Conservation (phyloP, 2,329 filamentous ascomycete species). For the Herpotrichia juniperi region DNA sequence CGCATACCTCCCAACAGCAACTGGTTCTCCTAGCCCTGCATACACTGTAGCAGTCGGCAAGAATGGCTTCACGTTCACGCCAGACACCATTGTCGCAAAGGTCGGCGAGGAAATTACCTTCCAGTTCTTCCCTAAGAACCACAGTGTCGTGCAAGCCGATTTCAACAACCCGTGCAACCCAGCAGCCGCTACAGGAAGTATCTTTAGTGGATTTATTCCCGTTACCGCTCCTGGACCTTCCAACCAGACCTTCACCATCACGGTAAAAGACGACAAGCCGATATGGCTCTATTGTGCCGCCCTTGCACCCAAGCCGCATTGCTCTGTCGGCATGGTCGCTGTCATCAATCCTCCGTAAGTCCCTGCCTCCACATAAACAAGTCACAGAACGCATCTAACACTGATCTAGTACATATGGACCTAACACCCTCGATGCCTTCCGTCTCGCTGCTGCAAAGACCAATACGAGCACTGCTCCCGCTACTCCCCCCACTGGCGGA, state of each 20-base stretch:
- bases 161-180: conserved; percentile 34
- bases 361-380: not conserved
- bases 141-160: too few species aligned
- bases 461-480: conserved; percentile 16
- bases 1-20: conserved; percentile 1
- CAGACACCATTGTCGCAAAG: conserved; percentile 29
- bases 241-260: conserved; percentile 28
- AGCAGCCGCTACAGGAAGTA: conserved; percentile 30
- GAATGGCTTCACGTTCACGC: conserved; percentile 28
- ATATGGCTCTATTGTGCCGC: conserved; percentile 51
- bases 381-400: not conserved
- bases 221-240: conserved; percentile 14
- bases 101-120: conserved; percentile 32
- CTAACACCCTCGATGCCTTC: conserved; percentile 26
- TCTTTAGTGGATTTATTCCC: conserved; percentile 34
- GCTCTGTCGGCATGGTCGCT: conserved; percentile 36
- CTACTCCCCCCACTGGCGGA: not conserved
- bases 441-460: conserved; percentile 16
- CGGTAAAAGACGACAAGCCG: conserved; percentile 30
- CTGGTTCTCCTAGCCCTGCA: not conserved
- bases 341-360: conserved; percentile 35
- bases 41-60: conserved; percentile 36
- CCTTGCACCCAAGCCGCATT: conserved; percentile 48
- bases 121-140: conserved; percentile 27
- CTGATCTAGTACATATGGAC: conserved; percentile 9